Conservation (phyloP, 2,329 filamentous ascomycete species). For the Diaporthe amygdali region DNA sequence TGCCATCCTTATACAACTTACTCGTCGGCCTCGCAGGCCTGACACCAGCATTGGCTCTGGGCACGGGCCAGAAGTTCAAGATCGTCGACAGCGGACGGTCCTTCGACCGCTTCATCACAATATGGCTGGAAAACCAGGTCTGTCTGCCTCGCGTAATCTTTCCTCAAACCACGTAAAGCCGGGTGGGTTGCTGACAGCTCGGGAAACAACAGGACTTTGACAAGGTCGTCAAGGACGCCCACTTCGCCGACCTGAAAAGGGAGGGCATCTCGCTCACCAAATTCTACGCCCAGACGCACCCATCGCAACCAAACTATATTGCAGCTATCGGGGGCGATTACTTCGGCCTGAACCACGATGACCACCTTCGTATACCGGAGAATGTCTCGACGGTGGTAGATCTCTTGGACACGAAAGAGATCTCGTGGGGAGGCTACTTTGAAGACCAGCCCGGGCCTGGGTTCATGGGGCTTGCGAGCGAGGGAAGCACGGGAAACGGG, state of each 20-base stretch:
- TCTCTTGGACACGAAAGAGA: slow-evolving; percentile 45
- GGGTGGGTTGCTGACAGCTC: neutral
- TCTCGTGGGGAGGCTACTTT: slow-evolving; percentile 52
- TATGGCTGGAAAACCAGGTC: slow-evolving; percentile 51
- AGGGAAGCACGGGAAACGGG: slow-evolving; percentile 35
- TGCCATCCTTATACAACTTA: neutral
- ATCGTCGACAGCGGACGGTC: slow-evolving; percentile 40
- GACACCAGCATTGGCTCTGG: slow-evolving; percentile 15
- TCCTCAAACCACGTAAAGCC: neutral
- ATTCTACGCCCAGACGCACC: slow-evolving; percentile 70
- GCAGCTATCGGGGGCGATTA: slow-evolving; percentile 72
- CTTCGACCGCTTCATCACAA: slow-evolving; percentile 49
- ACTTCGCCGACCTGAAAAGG: slow-evolving; percentile 45
- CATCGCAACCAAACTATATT: slow-evolving; percentile 78
- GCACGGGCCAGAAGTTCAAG: slow-evolving; percentile 23
- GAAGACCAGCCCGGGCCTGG: slow-evolving; percentile 51
- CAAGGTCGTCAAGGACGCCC: slow-evolving; percentile 44
- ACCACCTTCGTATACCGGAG: slow-evolving; percentile 45
- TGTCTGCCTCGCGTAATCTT: slow-evolving; percentile 7
- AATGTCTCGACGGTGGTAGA: slow-evolving; percentile 54
- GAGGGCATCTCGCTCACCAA: slow-evolving; percentile 53
- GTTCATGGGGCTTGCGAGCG: slow-evolving; percentile 49
- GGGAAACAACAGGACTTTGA: slow-evolving; percentile 44
- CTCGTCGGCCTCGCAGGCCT: slow-evolving; percentile 6
- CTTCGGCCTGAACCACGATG: slow-evolving; percentile 54